Percentiles rank a stretch among this genome's conserved stretches.
Evolutionary conservation across 345 rosid genomes (phyloP).

Genomic region (Sonneratia alba): DNA sequence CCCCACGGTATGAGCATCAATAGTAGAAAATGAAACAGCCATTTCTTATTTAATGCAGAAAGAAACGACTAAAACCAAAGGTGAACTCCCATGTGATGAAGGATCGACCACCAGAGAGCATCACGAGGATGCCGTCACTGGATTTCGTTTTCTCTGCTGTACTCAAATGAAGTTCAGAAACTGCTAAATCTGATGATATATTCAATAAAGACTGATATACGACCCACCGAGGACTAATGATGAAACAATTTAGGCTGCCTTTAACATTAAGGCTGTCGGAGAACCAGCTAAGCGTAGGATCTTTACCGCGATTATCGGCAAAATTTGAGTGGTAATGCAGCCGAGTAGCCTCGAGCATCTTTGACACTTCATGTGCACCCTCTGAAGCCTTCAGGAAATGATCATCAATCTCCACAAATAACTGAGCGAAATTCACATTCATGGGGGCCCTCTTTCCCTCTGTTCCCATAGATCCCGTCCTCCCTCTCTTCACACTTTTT

Average conservation of each 20-base stretch:
- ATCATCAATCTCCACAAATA: conserved; percentile 71
- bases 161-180: too few species aligned
- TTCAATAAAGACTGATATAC: too few species aligned
- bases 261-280: neutral
- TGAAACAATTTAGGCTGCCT: neutral
- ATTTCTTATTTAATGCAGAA: conserved; percentile 24
- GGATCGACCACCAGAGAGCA: too few species aligned
- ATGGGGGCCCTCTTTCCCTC: conserved; percentile 32
- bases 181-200: too few species aligned
- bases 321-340: conserved; percentile 95
- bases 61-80: too few species aligned
- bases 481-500: conserved; percentile 34
- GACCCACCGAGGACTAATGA: neutral
- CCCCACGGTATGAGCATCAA: neutral
- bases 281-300: neutral
- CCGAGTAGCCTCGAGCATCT: conserved; percentile 88
- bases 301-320: conserved; percentile 81
- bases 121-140: too few species aligned
- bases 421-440: conserved; percentile 30
- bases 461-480: conserved; percentile 13
- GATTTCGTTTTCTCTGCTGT: too few species aligned
- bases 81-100: too few species aligned
- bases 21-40: neutral
- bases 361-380: conserved; percentile 87
- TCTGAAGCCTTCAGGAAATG: conserved; percentile 79